A percentile compares a stretch with the other conserved stretches of the same genome.
These are phyloP conservation scores for Candida broadrunensis DNA, from an alignment of 805 yeast genomes.

Conservation along the genomic window DNA sequence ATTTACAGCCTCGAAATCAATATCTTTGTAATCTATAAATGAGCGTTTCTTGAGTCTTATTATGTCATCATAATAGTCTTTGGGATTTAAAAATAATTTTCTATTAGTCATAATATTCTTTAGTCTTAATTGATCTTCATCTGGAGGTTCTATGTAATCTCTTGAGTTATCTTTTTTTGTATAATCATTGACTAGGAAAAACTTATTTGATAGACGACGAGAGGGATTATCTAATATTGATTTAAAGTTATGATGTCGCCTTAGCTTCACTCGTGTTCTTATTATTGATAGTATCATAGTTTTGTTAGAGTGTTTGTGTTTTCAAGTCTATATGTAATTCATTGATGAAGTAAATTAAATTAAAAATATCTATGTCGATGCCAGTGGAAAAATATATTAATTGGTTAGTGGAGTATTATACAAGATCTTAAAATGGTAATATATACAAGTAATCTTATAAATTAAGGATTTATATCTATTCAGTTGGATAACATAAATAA, in stretches of 20 bases:
- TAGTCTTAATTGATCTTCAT: constrained; percentile 6
- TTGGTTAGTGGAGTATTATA: too few relatives aligned
- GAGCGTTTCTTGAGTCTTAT: background rate
- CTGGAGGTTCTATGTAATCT: constrained; percentile 3
- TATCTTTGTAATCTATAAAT: background rate
- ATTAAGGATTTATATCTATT: background rate
- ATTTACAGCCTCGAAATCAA: background rate
- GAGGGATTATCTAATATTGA: background rate
- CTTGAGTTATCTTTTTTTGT: background rate
- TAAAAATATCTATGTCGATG: too few relatives aligned
- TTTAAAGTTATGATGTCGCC: background rate
- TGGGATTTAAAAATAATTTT: constrained; percentile 5
- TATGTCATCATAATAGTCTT: constrained; percentile 1
- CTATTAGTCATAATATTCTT: constrained; percentile 4
- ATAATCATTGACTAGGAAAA: background rate
- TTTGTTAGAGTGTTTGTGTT: too few relatives aligned
- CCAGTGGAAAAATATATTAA: too few relatives aligned
- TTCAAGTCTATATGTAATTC: too few relatives aligned
- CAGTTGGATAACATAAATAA: background rate
- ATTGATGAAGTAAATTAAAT: too few relatives aligned
- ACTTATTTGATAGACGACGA: background rate
- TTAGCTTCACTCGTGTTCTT: constrained; percentile 5
- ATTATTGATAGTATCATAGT: constrained; percentile 1
- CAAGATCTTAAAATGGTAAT: too few relatives aligned
- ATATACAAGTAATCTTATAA: too few relatives aligned